Percentiles rank a stretch among this genome's conserved stretches.
phyloP scores from a whole-genome alignment of 495 filamentous ascomycete species.

The Trichoderma virens region DNA sequence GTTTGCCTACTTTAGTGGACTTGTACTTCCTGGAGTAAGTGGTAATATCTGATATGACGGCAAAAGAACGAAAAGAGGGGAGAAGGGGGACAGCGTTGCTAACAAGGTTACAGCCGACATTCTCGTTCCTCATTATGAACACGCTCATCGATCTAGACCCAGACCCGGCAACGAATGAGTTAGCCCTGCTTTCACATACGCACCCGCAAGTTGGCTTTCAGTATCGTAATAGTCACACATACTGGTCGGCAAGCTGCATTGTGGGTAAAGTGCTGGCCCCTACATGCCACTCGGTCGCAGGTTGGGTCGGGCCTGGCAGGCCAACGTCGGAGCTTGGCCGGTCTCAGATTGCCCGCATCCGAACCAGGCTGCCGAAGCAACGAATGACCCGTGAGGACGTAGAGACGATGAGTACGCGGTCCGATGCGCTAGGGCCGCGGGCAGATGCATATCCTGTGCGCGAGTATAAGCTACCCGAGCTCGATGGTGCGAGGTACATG shows the following conservation, averaged over 20 bases:
- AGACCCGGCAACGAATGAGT: constrained; percentile 47
- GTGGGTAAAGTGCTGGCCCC: constrained; percentile 72
- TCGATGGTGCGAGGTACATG: constrained; percentile 28
- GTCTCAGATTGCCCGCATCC: constrained; percentile 55
- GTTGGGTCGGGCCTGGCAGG: constrained; percentile 62
- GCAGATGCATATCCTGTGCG: constrained; percentile 49
- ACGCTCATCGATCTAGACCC: constrained; percentile 63
- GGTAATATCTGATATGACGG: constrained; percentile 13
- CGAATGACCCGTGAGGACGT: constrained; percentile 46
- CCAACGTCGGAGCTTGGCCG: constrained; percentile 52
- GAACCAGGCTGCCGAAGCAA: constrained; percentile 40
- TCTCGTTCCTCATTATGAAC: constrained; percentile 67
- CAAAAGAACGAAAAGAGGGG: neutral
- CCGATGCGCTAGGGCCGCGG: constrained; percentile 55
- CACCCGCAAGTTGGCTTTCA: constrained; percentile 62
- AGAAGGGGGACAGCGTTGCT: neutral
- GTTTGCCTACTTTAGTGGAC: constrained; percentile 65
- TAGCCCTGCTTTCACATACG: constrained; percentile 53
- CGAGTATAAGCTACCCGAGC: constrained; percentile 47
- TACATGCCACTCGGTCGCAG: constrained; percentile 59
- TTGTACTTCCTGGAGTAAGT: constrained; percentile 56
- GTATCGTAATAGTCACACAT: constrained; percentile 57
- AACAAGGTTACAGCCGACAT: constrained; percentile 33
- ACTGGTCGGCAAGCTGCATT: constrained; percentile 61
- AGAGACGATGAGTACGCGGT: constrained; percentile 49